Evolutionary conservation across 345 rosid genomes (phyloP).

Genomic region (Dipteronia sinensis): DNA sequence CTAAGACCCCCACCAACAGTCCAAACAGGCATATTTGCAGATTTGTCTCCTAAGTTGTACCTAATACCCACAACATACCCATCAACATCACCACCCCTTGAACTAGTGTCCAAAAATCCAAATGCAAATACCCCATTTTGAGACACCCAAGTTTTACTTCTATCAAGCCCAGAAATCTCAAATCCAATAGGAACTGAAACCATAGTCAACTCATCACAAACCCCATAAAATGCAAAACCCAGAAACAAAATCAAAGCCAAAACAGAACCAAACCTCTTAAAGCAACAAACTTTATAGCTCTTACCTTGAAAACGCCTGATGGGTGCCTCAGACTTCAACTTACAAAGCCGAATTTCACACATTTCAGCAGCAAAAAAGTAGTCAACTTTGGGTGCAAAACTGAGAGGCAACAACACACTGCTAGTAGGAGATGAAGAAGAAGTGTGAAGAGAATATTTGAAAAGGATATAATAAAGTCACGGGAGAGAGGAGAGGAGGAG

Average conservation of each 20-base stretch:
- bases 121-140: slow-evolving; percentile 44
- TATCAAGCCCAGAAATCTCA: slow-evolving; percentile 41
- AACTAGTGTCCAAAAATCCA: slow-evolving; percentile 33
- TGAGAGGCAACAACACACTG: not conserved
- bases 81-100: slow-evolving; percentile 27
- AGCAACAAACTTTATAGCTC: slow-evolving; percentile 7
- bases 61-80: slow-evolving; percentile 38
- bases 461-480: slow-evolving; percentile 4
- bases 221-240: slow-evolving; percentile 25
- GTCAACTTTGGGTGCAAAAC: not conserved
- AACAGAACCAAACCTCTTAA: slow-evolving; percentile 15
- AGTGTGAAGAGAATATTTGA: slow-evolving; percentile 15
- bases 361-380: slow-evolving; percentile 17
- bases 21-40: slow-evolving; percentile 40
- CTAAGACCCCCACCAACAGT: slow-evolving; percentile 39
- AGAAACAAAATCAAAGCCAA: slow-evolving; percentile 29
- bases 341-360: slow-evolving; percentile 10
- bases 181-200: slow-evolving; percentile 43
- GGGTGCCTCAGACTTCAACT: slow-evolving; percentile 19
- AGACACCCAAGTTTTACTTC: slow-evolving; percentile 36
- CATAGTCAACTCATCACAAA: slow-evolving; percentile 31
- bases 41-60: slow-evolving; percentile 38
- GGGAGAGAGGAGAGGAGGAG: slow-evolving; percentile 2
- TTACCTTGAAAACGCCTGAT: slow-evolving; percentile 29
- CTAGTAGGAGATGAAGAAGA: not conserved